Conservation (phyloP, 495 filamentous ascomycete species). For the Peziza echinospora region DNA sequence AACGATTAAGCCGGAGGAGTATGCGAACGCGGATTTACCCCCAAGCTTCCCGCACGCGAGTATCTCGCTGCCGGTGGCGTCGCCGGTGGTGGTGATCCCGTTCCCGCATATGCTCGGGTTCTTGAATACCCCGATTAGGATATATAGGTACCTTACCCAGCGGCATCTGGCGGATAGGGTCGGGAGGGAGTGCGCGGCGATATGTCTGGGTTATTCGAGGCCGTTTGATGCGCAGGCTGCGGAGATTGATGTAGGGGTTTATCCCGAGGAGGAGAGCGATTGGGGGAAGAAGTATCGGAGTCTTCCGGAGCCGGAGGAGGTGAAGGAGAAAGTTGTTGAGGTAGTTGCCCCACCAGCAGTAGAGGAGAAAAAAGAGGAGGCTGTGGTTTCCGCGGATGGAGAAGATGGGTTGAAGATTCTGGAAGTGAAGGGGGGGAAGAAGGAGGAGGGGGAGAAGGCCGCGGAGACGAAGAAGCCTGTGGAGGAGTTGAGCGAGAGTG, state of each 20-base stretch:
- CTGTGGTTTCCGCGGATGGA: neutral
- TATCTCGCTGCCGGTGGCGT: slow-evolving; percentile 17
- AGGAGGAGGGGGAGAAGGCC: slow-evolving; percentile 9
- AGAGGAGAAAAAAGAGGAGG: too few species aligned
- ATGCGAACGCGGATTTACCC: neutral
- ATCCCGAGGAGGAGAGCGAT: slow-evolving; percentile 49
- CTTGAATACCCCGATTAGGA: slow-evolving; percentile 63
- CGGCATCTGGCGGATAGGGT: slow-evolving; percentile 67
- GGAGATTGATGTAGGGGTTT: slow-evolving; percentile 52
- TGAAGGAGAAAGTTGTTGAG: slow-evolving; percentile 19
- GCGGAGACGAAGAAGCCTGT: slow-evolving; percentile 19
- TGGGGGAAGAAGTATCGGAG: slow-evolving; percentile 70
- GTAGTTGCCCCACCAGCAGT: too few species aligned
- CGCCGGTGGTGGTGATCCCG: slow-evolving; percentile 44
- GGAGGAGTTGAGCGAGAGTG: slow-evolving; percentile 4
- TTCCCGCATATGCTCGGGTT: slow-evolving; percentile 90
- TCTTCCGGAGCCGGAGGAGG: too few species aligned
- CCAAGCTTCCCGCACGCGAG: neutral
- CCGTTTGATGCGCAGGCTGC: slow-evolving; percentile 25
- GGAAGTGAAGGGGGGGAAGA: neutral
- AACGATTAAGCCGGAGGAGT: neutral
- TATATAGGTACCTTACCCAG: slow-evolving; percentile 76
- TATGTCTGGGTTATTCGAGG: slow-evolving; percentile 46
- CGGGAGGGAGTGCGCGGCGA: slow-evolving; percentile 70
- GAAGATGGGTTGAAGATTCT: neutral